Base-by-base conservation (phyloP, 768 basidiomycete genomes). In the Agaricus subrufescens region DNA sequence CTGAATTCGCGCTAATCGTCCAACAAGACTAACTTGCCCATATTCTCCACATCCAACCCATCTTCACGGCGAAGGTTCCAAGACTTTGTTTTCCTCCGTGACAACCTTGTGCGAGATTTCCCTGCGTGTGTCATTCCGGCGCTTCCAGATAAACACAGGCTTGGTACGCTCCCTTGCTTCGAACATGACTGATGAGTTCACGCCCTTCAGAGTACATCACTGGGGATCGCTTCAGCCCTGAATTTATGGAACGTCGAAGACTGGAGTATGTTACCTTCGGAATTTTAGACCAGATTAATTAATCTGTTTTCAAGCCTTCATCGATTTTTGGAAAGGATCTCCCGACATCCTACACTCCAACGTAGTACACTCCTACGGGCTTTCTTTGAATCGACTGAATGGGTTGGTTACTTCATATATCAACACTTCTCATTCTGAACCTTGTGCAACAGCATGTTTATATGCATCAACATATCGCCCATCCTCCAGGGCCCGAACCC, bases 51-150 rank as follows among this genome's bases (percentile, higher is more conserved):
- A 4, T 75, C 78, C 4, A 89, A 76, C 58, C 89, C 91, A 1
- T 84, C 85, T 2, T 77, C 89, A 14, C 84, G 97, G 49, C 81
- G 97, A 57, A 86, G 97, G 31, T 99, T 96, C 73, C 92, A 95
- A 65, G 97, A 99, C 72, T 99, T 99, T 71, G 90, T 91, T 38
- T 98, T 98, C 67, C 76, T 99, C 46, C 79, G 91, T 57, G 86
- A 96, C 46, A 84, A 96, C 63, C 82, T 99, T 26, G 82, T 84
- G 10, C 86, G 86, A 73, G 89, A 95, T 71, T 99, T 98, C 66
- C 94, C 94, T 3, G 97, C 97, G 54, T 96, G 94, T 65, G 94
- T 99, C n/a, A 92, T 98, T 0, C 95, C 97, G 27, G 91, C 92
- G 8, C 79, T 99, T 46, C 97, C 97, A 6, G 94, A 94, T 71